Conservation (phyloP, 2,329 filamentous ascomycete species). For the Neonectria punicea region DNA sequence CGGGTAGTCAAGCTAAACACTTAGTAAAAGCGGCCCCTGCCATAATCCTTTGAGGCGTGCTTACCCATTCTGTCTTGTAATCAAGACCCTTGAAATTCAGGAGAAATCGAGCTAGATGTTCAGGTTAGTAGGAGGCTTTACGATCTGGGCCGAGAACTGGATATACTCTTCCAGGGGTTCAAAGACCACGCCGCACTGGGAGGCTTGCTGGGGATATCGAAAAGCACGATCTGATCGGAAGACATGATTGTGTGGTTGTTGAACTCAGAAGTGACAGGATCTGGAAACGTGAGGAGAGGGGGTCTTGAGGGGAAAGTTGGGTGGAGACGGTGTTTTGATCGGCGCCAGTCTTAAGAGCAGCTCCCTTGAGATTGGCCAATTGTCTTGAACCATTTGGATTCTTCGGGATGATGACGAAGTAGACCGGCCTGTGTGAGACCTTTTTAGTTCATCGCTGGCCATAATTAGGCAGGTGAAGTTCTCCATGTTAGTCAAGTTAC, state of each 20-base stretch:
- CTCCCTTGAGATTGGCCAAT: too few relatives aligned
- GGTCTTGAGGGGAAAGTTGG: neutral
- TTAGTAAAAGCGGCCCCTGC: neutral
- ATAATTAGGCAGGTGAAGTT: neutral
- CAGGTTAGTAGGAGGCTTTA: conserved; percentile 12
- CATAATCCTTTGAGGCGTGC: neutral
- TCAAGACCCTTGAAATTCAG: conserved; percentile 75
- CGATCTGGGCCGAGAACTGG: neutral
- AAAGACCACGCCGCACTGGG: conserved; percentile 67
- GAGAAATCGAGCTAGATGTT: conserved; percentile 65
- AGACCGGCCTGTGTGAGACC: neutral
- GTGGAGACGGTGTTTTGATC: neutral
- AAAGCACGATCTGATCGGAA: conserved; percentile 60
- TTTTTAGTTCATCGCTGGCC: neutral
- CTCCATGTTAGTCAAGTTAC: too few relatives aligned
- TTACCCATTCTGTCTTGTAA: conserved; percentile 74
- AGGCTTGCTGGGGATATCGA: conserved; percentile 68
- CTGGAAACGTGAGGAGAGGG: neutral
- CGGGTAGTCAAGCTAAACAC: conserved; percentile 67
- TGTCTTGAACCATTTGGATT: neutral
- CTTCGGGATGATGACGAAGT: neutral
- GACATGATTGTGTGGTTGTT: conserved; percentile 40
- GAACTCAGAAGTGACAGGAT: neutral
- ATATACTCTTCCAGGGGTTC: conserved; percentile 76
- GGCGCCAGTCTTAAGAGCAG: neutral